phyloP scores from a whole-genome alignment of 2,329 filamentous ascomycete species.

The Colletotrichum lupini region DNA sequence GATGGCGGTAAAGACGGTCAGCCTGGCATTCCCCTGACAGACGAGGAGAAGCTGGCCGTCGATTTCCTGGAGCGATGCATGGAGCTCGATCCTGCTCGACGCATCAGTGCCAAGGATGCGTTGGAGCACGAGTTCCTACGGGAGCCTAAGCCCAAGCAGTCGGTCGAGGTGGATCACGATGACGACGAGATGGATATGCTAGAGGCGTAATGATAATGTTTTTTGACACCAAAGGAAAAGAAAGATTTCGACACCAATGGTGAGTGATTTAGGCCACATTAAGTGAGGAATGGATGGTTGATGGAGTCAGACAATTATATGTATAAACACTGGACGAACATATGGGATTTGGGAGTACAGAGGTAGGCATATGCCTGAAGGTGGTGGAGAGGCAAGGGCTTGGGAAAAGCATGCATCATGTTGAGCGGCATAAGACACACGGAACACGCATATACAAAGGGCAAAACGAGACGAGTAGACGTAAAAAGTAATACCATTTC shows the following conservation, averaged over 20 bases:
- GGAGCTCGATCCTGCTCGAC: conserved; percentile 78
- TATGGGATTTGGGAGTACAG: not conserved
- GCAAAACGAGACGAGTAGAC: not conserved
- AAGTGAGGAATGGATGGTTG: not conserved
- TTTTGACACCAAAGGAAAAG: not conserved
- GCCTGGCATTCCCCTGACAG: conserved; percentile 63
- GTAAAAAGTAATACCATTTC: conserved; percentile 28
- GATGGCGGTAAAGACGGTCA: conserved; percentile 61
- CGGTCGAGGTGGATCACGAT: conserved; percentile 43
- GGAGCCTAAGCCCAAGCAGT: conserved; percentile 45
- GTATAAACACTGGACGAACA: not conserved
- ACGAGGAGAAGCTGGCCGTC: conserved; percentile 78
- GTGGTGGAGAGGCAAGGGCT: not conserved
- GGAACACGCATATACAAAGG: not conserved
- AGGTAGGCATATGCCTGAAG: not conserved
- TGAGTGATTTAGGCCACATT: not conserved
- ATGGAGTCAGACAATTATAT: not conserved
- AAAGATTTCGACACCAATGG: not conserved
- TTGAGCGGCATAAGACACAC: not conserved
- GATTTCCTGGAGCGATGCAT: conserved; percentile 78
- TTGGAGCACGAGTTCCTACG: conserved; percentile 77
- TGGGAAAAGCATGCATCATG: not conserved
- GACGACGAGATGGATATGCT: conserved; percentile 68
- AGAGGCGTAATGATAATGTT: conserved; percentile 30
- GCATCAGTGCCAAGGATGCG: conserved; percentile 81